These are phyloP conservation scores for Mediolabrus comicus DNA, from an alignment of 108 stramenopile genomes.

Conservation along the genomic window DNA sequence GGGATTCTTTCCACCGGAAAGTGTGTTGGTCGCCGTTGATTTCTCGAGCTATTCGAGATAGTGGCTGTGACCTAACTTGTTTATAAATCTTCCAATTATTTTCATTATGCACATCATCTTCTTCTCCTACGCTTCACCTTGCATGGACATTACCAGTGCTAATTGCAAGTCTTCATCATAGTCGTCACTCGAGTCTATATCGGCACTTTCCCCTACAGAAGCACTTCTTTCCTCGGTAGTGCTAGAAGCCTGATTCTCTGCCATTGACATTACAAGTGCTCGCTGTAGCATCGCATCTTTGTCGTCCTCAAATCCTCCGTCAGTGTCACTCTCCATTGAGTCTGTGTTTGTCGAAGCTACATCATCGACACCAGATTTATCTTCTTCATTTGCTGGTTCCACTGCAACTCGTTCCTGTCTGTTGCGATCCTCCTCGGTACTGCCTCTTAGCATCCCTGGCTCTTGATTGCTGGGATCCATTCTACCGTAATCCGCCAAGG, in stretches of 20 bases:
- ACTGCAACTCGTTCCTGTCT: constrained; percentile 60
- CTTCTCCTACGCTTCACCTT: too few species aligned
- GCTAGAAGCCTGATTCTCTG: constrained; percentile 67
- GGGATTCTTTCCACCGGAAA: too few species aligned
- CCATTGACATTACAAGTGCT: constrained; percentile 97
- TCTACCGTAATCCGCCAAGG: constrained; percentile 75
- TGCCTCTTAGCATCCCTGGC: constrained; percentile 95
- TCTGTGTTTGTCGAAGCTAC: constrained; percentile 37
- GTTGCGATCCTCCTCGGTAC: constrained; percentile 97
- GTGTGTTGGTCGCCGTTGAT: background rate
- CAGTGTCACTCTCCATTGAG: constrained; percentile 16
- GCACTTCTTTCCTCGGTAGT: constrained; percentile 18
- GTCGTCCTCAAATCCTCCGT: constrained; percentile 51
- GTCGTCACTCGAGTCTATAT: constrained; percentile 51
- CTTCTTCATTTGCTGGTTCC: constrained; percentile 45
- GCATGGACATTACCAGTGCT: background rate
- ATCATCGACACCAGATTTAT: constrained; percentile 26
- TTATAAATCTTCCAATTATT: background rate
- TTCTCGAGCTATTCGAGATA: background rate
- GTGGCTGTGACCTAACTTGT: background rate
- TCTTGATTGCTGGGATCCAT: constrained; percentile 98
- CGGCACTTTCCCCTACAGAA: constrained; percentile 8
- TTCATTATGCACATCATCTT: too few species aligned
- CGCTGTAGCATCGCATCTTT: constrained; percentile 93
- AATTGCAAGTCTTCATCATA: constrained; percentile 77